Evolutionary conservation across 179 eudicot species (phyloP).

Genomic region (Corrigiola litoralis): DNA sequence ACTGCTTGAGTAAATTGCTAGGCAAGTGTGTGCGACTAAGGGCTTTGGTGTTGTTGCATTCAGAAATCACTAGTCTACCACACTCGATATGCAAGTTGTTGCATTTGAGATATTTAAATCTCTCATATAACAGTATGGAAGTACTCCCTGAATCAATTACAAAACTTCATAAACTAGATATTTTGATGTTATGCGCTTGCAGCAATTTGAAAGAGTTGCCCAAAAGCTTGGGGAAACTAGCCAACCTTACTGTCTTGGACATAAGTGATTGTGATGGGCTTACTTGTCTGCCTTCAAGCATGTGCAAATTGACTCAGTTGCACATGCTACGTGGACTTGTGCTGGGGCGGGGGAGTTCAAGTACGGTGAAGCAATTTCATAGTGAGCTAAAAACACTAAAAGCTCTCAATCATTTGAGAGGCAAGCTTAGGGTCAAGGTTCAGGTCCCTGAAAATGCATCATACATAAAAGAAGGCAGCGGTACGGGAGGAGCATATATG

Average conservation of each 20-base stretch:
- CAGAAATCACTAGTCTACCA: background rate
- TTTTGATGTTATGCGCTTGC: conserved; percentile 5
- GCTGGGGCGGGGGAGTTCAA: conserved; percentile 1
- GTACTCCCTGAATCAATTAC: conserved; percentile 5
- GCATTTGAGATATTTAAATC: conserved; percentile 17
- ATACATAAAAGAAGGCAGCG: background rate
- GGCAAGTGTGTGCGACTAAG: conserved; percentile 4
- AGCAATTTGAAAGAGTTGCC: conserved; percentile 21
- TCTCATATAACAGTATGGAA: background rate
- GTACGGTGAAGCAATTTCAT: background rate
- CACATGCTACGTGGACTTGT: conserved; percentile 18
- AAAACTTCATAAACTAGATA: conserved; percentile 5
- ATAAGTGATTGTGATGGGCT: background rate
- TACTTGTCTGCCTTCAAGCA: conserved; percentile 16
- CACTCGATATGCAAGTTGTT: background rate
- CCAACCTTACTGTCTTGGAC: conserved; percentile 19
- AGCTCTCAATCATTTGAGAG: background rate
- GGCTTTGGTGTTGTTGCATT: background rate
- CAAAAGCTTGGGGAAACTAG: background rate
- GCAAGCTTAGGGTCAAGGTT: background rate
- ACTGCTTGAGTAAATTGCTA: background rate
- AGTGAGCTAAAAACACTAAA: background rate
- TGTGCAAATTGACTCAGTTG: conserved; percentile 25
- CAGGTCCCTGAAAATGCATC: background rate
- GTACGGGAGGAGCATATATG: background rate